A percentile compares a stretch with the other conserved stretches of the same genome.
phyloP scores from a whole-genome alignment of 1,284 basidiomycete genomes.

The Malassezia arunalokei region DNA sequence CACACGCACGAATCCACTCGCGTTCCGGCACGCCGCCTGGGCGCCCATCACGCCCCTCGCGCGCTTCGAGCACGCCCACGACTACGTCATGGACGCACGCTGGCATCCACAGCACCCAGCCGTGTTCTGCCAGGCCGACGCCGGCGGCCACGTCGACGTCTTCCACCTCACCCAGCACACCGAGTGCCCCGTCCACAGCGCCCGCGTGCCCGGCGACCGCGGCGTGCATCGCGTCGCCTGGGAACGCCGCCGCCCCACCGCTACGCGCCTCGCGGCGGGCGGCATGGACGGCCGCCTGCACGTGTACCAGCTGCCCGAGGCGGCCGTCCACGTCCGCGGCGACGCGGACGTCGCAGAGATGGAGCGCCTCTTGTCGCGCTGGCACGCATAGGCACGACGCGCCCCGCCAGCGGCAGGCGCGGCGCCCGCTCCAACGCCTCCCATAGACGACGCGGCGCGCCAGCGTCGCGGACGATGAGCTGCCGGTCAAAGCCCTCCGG shows the following conservation, averaged over 20 bases:
- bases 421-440: neutral
- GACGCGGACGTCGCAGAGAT: constrained; percentile 26
- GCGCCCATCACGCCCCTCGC: constrained; percentile 5
- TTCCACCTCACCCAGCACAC: constrained; percentile 92
- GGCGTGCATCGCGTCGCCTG: constrained; percentile 91
- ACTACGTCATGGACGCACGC: constrained; percentile 90
- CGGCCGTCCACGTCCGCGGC: constrained; percentile 17
- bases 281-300: constrained; percentile 83
- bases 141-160: constrained; percentile 81
- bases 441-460: neutral
- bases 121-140: constrained; percentile 83
- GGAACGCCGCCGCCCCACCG: constrained; percentile 58
- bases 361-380: constrained; percentile 18
- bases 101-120: constrained; percentile 95
- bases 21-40: constrained; percentile 11
- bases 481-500: constrained; percentile 14
- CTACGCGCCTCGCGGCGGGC: constrained; percentile 56
- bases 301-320: constrained; percentile 56
- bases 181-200: constrained; percentile 50
- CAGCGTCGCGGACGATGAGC: neutral
- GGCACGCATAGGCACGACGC: neutral
- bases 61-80: constrained; percentile 14
- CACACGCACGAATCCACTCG: constrained; percentile 13
- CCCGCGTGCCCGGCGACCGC: constrained; percentile 50
- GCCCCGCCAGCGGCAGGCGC: constrained; percentile 2